Percentiles rank a stretch among this genome's conserved stretches.
phyloP scores from a whole-genome alignment of 176 grass and related monocot species.

The Musa schizocarpa region DNA sequence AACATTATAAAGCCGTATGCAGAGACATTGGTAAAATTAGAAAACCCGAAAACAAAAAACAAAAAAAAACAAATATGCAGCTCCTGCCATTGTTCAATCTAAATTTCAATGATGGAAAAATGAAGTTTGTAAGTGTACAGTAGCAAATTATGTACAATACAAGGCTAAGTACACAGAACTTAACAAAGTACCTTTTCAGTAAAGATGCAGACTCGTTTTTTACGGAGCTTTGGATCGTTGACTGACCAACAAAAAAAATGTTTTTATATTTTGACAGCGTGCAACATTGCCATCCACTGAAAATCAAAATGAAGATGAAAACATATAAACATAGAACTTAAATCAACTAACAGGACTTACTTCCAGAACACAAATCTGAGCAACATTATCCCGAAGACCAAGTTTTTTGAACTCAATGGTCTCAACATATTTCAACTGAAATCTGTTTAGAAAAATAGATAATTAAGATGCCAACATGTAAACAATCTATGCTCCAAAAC shows the following conservation, averaged over 20 bases:
- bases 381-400: slow-evolving; percentile 91
- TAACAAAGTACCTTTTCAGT: slow-evolving; percentile 41
- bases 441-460: slow-evolving; percentile 29
- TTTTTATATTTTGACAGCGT: neutral
- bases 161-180: slow-evolving; percentile 14
- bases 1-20: neutral
- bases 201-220: slow-evolving; percentile 39
- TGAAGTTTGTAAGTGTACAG: neutral
- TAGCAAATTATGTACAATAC: slow-evolving; percentile 7
- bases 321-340: neutral
- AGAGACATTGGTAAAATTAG: neutral
- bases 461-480: neutral
- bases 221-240: slow-evolving; percentile 24
- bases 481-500: neutral
- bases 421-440: slow-evolving; percentile 62
- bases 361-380: slow-evolving; percentile 92
- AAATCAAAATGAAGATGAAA: neutral
- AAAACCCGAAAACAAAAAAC: neutral
- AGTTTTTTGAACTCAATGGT: slow-evolving; percentile 74
- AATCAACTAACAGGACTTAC: slow-evolving; percentile 26
- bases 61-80: neutral
- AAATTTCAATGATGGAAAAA: neutral
- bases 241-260: slow-evolving; percentile 33
- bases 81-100: neutral
- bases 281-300: neutral